Evolutionary conservation across 2,329 filamentous ascomycete species (phyloP), one percentile per base, ranked within the genome.

Genomic region (Diaporthe citriasiana): DNA sequence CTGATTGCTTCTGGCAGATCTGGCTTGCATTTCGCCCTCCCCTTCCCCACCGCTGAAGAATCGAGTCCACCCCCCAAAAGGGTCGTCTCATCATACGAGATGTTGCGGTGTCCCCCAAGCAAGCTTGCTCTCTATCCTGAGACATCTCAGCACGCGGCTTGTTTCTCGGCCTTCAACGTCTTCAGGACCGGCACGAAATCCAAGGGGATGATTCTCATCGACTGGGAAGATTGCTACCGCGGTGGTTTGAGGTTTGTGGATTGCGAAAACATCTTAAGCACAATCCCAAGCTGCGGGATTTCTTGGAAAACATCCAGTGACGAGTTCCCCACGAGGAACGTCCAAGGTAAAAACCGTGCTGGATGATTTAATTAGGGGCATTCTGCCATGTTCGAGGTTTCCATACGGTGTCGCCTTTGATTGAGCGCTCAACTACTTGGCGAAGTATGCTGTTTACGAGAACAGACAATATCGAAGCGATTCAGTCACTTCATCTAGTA

Each of bases 71-170:
- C 17, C n/a, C 45, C 35, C n/a, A 57, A 40, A 45, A 40, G 9
- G 13, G 35, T 33, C 57, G 35, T 47, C n/a, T 66, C 42, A 59
- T 50, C 40, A 17, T 71, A 53, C 40, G 27, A 38, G n/a, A 42
- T 59, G 50, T 50, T 63, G 40, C 47, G 73, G 57, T 59, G 42
- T 47, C 50, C 56, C 35, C 27, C 4, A 47, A 45, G 12, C 13
- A 53, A 51, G 22, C 57, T 56, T 70, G 40, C 33, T 66, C 19
- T 59, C 15, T 12, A 17, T 38, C 42, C 73, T 68, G 71, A 75
- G 51, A 73, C 66, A 60, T 45, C 27, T 55, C 73, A 71, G 50
- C 57, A 56, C 17, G 71, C 51, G 33, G 42, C 33, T n/a, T n/a
- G 19, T 25, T 51, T 35, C 33, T 66, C 8, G 27, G 3, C 6